Percentiles rank a stretch among this genome's conserved stretches.
phyloP scores from a whole-genome alignment of 768 basidiomycete genomes.

The Lactarius deliciosus region DNA sequence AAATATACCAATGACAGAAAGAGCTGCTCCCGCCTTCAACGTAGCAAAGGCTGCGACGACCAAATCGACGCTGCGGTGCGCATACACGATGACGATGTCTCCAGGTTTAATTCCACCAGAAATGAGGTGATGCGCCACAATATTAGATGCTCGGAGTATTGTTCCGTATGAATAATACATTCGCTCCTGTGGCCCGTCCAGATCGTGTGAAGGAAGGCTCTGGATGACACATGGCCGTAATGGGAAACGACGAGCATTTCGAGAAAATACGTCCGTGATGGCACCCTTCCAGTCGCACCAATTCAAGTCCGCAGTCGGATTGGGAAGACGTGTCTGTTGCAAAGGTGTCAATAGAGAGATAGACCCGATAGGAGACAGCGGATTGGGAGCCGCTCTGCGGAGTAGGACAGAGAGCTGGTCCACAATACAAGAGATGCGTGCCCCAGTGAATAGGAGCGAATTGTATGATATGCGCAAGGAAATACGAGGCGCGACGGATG shows the following conservation, averaged over 20 bases:
- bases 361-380: slow-evolving; percentile 69
- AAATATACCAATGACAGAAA: slow-evolving; percentile 89
- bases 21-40: slow-evolving; percentile 92
- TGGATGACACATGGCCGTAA: slow-evolving; percentile 90
- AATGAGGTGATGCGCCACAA: slow-evolving; percentile 87
- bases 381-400: slow-evolving; percentile 65
- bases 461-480: slow-evolving; percentile 89
- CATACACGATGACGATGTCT: slow-evolving; percentile 98
- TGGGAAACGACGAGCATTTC: slow-evolving; percentile 77
- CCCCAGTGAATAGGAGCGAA: slow-evolving; percentile 83
- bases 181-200: slow-evolving; percentile 49
- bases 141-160: slow-evolving; percentile 83
- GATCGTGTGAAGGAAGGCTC: slow-evolving; percentile 47
- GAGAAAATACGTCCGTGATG: slow-evolving; percentile 92
- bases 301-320: slow-evolving; percentile 83
- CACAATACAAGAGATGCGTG: slow-evolving; percentile 73
- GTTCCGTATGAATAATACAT: slow-evolving; percentile 72
- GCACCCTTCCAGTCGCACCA: slow-evolving; percentile 99
- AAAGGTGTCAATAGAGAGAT: slow-evolving; percentile 74
- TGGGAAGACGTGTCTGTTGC: slow-evolving; percentile 71
- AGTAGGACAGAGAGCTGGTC: slow-evolving; percentile 84
- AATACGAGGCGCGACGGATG: slow-evolving; percentile 70
- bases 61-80: slow-evolving; percentile 92
- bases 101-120: slow-evolving; percentile 84
- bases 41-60: slow-evolving; percentile 97